Percentiles rank a stretch among this genome's conserved stretches.
phyloP scores from a whole-genome alignment of 306 rosid genomes.

The Glycyrrhiza uralensis region DNA sequence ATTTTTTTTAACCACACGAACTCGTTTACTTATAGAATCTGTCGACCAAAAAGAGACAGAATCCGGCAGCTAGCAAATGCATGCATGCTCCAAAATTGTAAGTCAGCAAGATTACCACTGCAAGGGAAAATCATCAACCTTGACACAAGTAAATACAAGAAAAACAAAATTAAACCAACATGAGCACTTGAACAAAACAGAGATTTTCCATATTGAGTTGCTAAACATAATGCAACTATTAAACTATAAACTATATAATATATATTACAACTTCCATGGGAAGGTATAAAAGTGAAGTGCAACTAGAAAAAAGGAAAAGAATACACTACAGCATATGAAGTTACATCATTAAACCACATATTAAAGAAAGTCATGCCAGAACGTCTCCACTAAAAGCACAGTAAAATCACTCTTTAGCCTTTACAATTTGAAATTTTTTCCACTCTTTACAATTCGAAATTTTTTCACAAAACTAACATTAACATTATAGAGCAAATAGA shows the following conservation, averaged over 20 bases:
- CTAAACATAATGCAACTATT: neutral
- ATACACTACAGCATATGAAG: conserved; percentile 15
- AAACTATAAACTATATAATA: too few species aligned
- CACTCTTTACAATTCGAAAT: neutral
- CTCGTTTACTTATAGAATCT: conserved; percentile 44
- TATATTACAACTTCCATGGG: neutral
- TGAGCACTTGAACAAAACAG: neutral
- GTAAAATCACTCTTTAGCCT: neutral
- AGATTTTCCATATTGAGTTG: neutral
- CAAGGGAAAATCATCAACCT: conserved; percentile 42
- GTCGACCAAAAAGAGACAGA: conserved; percentile 49
- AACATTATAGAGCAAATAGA: neutral
- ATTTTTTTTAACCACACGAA: conserved; percentile 25
- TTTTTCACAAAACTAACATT: neutral
- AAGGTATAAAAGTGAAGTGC: neutral
- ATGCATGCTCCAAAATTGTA: conserved; percentile 47
- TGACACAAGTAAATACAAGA: conserved; percentile 16
- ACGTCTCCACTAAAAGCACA: neutral
- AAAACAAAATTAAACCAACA: neutral
- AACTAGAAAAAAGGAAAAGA: neutral
- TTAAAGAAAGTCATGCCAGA: neutral
- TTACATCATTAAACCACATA: neutral
- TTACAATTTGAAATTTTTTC: neutral
- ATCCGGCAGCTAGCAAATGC: conserved; percentile 43
- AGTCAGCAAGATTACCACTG: conserved; percentile 49